Percentiles rank a stretch among this genome's conserved stretches.
Evolutionary conservation across 1,139 yeast species (phyloP).

Genomic region (Zygoascus meyerae): DNA sequence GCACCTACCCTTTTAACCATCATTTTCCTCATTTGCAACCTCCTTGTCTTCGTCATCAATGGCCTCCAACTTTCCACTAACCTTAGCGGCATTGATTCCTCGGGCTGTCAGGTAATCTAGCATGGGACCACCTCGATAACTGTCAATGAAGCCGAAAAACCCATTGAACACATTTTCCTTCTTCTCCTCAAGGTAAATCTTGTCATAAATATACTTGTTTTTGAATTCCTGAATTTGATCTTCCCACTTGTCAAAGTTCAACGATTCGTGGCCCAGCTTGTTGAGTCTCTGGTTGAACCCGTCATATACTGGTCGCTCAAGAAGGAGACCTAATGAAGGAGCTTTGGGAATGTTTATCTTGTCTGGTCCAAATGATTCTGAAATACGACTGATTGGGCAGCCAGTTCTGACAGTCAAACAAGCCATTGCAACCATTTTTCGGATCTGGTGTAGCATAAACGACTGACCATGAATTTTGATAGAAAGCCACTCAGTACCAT

Average conservation of each 20-base stretch:
- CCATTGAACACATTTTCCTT: conserved; percentile 84
- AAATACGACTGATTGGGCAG: conserved; percentile 67
- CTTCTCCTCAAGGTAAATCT: conserved; percentile 83
- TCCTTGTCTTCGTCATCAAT: conserved; percentile 29
- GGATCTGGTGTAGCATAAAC: conserved; percentile 95
- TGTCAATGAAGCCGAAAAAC: conserved; percentile 82
- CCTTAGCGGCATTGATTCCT: conserved; percentile 39
- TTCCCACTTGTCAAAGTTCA: conserved; percentile 63
- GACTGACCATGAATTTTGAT: conserved; percentile 97
- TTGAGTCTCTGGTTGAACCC: conserved; percentile 69
- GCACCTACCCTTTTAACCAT: not conserved
- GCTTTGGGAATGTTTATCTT: conserved; percentile 94
- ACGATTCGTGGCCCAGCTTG: conserved; percentile 72
- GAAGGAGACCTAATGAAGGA: conserved; percentile 85
- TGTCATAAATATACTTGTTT: conserved; percentile 81
- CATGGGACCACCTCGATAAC: conserved; percentile 55
- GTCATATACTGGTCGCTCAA: conserved; percentile 90
- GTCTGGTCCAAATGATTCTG: conserved; percentile 68
- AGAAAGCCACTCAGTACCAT: conserved; percentile 94
- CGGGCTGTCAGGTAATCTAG: conserved; percentile 73
- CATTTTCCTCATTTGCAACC: conserved; percentile 25
- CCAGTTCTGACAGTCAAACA: conserved; percentile 80
- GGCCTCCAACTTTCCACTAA: conserved; percentile 19
- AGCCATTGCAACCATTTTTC: conserved; percentile 98
- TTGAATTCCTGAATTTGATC: conserved; percentile 79